Base-by-base conservation (phyloP, 106 monocot species). In the Apostasia ramifera region DNA sequence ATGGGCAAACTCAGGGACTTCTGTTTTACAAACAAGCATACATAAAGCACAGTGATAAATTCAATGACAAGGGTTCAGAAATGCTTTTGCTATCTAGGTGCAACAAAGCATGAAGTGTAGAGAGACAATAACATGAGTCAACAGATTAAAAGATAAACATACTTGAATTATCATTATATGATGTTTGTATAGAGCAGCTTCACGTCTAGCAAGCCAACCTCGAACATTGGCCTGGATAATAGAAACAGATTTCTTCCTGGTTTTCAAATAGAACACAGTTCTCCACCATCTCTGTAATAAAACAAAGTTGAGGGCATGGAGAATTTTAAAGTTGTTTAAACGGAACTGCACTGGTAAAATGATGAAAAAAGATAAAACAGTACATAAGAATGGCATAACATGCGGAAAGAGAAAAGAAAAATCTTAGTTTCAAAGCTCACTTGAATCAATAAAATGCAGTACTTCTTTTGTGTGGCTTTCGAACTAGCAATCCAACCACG, bases 231-330 rank as follows among this genome's bases (percentile, higher is more conserved):
- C 67, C 69, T 88, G 87, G 67, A 88, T 81, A 40, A 70, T 72
- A 45, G 73, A 53, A 7, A 55, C 70, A 42, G 87, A 83, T 40
- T 58, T 66, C 59, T 69, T 70, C 45, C 61, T 74, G 50, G 43
- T 50, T 66, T 66, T 66, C 38, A 46, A 8, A 65, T 61, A 55
- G 48, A 87, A 73, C 51, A 72, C 53, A 40, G 70, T 72, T 76
- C 83, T 75, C 87, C 87, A 88, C 83, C 83, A 83, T 37, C 68
- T 77, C 87, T 87, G 83, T 56, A 71, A 11, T 72, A 79, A 53
- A 64, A 66, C 9, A 50, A 41, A 57, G 4, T 7, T 47, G 6
- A 51, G 0, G 4, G 1, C 3, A 50, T 11, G 41, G 1, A 15
- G 4, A 54, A 11, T 10, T 40, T 8, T 64, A n/a, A 44, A 13